phyloP scores from a whole-genome alignment of 345 rosid genomes.

The Turnera subulata region DNA sequence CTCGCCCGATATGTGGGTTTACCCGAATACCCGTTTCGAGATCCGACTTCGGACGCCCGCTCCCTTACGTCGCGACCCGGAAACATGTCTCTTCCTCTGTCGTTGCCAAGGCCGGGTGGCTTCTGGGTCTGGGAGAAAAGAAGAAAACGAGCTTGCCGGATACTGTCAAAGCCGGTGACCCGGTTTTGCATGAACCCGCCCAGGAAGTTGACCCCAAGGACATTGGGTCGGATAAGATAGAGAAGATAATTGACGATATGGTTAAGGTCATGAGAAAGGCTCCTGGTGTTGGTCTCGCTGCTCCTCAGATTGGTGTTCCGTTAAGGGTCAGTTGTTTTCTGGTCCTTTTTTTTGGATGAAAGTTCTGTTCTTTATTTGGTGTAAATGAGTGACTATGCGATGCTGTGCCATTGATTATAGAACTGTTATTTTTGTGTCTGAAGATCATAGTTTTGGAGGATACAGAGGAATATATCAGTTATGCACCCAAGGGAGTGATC shows the following conservation, averaged over 20 bases:
- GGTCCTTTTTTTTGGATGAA: neutral
- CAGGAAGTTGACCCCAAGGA: conserved; percentile 67
- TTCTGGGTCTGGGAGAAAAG: conserved; percentile 73
- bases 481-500: conserved; percentile 68
- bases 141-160: conserved; percentile 52
- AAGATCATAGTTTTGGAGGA: conserved; percentile 93
- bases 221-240: conserved; percentile 76
- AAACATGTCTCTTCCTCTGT: conserved; percentile 34
- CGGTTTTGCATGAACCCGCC: conserved; percentile 81
- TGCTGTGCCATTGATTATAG: too few species aligned
- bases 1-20: conserved; percentile 6
- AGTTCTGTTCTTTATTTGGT: too few species aligned
- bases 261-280: conserved; percentile 66
- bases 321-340: conserved; percentile 36
- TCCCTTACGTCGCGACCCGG: conserved; percentile 16
- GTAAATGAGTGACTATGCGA: too few species aligned
- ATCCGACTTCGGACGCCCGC: conserved; percentile 7
- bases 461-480: conserved; percentile 70
- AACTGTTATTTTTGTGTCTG: conserved; percentile 2
- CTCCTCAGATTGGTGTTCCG: conserved; percentile 92
- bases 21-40: conserved; percentile 14
- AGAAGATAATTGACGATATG: conserved; percentile 84
- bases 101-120: conserved; percentile 78
- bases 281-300: conserved; percentile 95
- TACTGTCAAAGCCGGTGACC: conserved; percentile 81